These are phyloP conservation scores for Suillus occidentalis DNA, from an alignment of 768 basidiomycete genomes.

Conservation along the genomic window DNA sequence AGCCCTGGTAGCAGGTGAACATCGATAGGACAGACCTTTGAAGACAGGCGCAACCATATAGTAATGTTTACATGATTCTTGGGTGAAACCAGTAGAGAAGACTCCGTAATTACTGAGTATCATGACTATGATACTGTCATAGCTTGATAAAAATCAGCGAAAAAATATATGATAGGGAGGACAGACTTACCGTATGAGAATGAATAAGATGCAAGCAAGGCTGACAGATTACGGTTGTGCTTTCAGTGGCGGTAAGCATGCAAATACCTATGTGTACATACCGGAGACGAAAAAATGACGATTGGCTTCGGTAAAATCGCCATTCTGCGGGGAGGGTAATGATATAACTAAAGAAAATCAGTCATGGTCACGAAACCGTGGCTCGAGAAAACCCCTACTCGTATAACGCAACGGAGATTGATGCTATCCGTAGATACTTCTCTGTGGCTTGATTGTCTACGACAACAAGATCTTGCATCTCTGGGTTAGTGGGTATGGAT, in stretches of 20 bases:
- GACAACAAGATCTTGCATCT: conserved; percentile 16
- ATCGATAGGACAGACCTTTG: conserved; percentile 47
- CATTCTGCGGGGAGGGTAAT: conserved; percentile 34
- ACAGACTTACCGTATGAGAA: conserved; percentile 32
- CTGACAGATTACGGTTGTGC: conserved; percentile 9
- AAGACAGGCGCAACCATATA: conserved; percentile 54
- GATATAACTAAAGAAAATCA: conserved; percentile 25
- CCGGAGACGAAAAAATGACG: conserved; percentile 28
- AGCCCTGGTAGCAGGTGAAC: not conserved
- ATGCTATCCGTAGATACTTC: conserved; percentile 35
- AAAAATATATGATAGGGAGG: not conserved
- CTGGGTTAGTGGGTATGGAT: not conserved
- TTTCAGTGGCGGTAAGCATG: not conserved
- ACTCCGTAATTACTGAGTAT: conserved; percentile 57
- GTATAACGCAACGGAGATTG: conserved; percentile 38
- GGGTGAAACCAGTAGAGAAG: conserved; percentile 53
- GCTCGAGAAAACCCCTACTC: conserved; percentile 29
- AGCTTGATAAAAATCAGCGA: conserved; percentile 15
- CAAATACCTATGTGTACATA: conserved; percentile 5
- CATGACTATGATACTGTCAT: conserved; percentile 48
- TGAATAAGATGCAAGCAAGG: conserved; percentile 32
- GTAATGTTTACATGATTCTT: conserved; percentile 45
- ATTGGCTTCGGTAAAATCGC: conserved; percentile 34
- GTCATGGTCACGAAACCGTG: not conserved
- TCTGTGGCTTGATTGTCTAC: conserved; percentile 18